Evolutionary conservation across 305 asterid species (phyloP), one percentile per base, ranked within the genome.

Genomic region (Euphrasia arctica): DNA sequence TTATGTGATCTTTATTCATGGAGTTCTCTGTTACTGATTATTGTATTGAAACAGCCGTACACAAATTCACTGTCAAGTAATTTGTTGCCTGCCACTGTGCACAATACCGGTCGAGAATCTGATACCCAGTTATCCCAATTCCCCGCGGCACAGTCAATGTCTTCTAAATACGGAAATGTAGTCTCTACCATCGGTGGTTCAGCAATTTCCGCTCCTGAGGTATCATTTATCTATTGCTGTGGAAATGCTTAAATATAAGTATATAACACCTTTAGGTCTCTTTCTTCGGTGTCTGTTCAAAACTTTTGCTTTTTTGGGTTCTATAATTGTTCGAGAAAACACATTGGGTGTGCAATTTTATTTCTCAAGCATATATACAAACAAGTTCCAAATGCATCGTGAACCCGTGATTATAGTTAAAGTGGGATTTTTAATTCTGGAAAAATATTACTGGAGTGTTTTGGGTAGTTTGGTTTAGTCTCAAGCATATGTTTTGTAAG

Each of bases 121-220:
- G 99, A 93, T 65, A 80, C 83, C 66, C 87, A 84, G 58, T 82
- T 85, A 75, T 82, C 93, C 9, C 91, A 76, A 10, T 88, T 85
- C 70, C 80, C 92, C 10, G 64, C 70, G 14, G 28, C 87, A 4
- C 97, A 88, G 75, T 76, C 91, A 48, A 57, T 80, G 76, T 77
- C 91, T 50, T 12, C 82, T 34, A 83, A 85, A 66, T 90, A 80
- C 74, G 96, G 85, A 55, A 82, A 72, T 72, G 58, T 90, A 13
- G 80, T 56, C 25, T 77, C 95, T 55, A 75, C 91, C 22, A 65
- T 81, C 4, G 75, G 90, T 31, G 87, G 81, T 67, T 76, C 95
- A 60, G 79, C 90, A 32, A 80, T 84, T 79, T 78, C 96, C 28
- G 76, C 82, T 72, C 77, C 96, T 9, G 97, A 93, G 99, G 96